These are phyloP conservation scores for Mayamaea pseudoterrestris DNA, from an alignment of 108 stramenopile species.

Conservation along the genomic window DNA sequence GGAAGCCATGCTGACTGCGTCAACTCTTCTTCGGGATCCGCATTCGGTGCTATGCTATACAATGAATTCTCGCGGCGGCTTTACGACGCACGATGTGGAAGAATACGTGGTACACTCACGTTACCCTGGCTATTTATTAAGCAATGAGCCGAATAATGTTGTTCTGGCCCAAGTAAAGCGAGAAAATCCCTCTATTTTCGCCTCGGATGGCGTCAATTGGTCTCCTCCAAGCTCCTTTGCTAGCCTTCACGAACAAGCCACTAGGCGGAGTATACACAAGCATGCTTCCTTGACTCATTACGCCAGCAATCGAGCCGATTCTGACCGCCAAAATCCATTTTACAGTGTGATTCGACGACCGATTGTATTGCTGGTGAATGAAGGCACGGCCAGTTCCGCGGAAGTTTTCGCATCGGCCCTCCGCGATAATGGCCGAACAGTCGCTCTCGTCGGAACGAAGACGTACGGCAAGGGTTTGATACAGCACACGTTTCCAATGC, in stretches of 20 bases:
- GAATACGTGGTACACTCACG: slow-evolving; percentile 58
- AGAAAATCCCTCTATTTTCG: slow-evolving; percentile 58
- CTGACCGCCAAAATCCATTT: neutral
- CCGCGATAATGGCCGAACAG: slow-evolving; percentile 66
- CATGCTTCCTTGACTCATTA: neutral
- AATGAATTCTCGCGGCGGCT: slow-evolving; percentile 61
- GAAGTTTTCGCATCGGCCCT: slow-evolving; percentile 71
- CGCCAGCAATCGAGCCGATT: neutral
- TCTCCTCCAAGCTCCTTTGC: slow-evolving; percentile 55
- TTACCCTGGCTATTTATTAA: slow-evolving; percentile 74
- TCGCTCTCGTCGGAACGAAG: slow-evolving; percentile 59
- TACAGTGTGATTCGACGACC: slow-evolving; percentile 30
- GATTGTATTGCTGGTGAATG: slow-evolving; percentile 67
- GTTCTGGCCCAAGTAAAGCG: slow-evolving; percentile 42
- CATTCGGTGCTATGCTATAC: slow-evolving; percentile 69
- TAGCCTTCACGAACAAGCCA: slow-evolving; percentile 47
- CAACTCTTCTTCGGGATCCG: slow-evolving; percentile 59
- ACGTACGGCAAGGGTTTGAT: slow-evolving; percentile 72
- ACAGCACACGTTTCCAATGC: slow-evolving; percentile 84
- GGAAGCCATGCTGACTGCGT: slow-evolving; percentile 78
- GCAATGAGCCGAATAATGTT: slow-evolving; percentile 27
- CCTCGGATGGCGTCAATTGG: slow-evolving; percentile 31
- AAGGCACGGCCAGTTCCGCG: slow-evolving; percentile 74
- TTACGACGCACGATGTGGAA: slow-evolving; percentile 69
- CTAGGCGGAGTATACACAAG: slow-evolving; percentile 42